Base-by-base conservation (phyloP, 2,329 filamentous ascomycete genomes). In the Penicillium expansum region DNA sequence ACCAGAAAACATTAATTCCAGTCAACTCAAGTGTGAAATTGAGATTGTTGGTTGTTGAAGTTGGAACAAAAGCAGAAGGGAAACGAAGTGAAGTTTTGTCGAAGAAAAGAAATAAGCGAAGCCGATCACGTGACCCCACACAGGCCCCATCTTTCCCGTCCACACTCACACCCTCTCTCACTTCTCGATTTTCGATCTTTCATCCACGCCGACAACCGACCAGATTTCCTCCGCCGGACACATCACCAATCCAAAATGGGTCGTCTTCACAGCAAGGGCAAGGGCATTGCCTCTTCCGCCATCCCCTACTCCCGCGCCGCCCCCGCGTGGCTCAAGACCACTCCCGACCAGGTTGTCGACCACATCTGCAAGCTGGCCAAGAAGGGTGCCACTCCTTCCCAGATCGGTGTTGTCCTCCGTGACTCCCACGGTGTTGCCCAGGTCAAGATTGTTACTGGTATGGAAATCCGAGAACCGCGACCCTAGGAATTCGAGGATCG, bases 221-320 rank as follows among this genome's bases (percentile, higher is more conserved):
- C 60, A 65, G 59, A 55, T 55, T 55, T 52, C 62, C 63, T 60
- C 66, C 63, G 64, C 66, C 63, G 64, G 67, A 64, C 64, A 66
- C 61, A 63, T 64, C 65, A 62, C 59, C 63, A 68, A 55, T 51
- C 60, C 60, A 71, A 62, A 70, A 72, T 72, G 69, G 69, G 92
- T 88, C 88, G 93, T 86, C 88, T 97, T 89, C 95, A 99, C 89
- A 90, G 86, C 86, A 96, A 97, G 76, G 93, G 94, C 84, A 97
- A 97, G 91, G 95, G 94, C 82, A 99, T 99, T 83, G 92, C 91
- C 70, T 82, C 91, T 82, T 96, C 91, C 65, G 91, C 94, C 75
- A 83, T 97, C 81, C 94, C 95, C 77, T 99, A 97, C 88, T 96
- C 91, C 70, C 93, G 94, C 83, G 87, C 86, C 72, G 79, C 92